Conservation (phyloP, 2,329 filamentous ascomycete genomes). For the Metarhizium guizhouense region DNA sequence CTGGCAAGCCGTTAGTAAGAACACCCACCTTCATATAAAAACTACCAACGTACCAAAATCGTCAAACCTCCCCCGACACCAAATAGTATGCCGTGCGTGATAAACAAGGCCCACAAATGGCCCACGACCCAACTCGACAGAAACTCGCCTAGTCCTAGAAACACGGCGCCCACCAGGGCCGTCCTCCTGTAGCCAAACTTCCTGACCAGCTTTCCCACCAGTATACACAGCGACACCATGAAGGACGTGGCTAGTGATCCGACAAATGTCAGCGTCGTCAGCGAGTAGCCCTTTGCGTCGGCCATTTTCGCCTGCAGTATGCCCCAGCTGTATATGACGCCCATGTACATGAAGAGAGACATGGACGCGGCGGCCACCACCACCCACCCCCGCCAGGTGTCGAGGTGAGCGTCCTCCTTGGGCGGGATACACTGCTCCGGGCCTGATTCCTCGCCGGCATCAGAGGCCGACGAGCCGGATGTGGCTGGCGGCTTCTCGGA, state of each 20-base stretch:
- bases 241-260: conserved; percentile 19
- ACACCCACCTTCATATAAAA: no score
- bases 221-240: conserved; percentile 17
- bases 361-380: conserved; percentile 15
- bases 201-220: conserved; percentile 14
- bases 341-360: conserved; percentile 19
- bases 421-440: background rate
- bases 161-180: conserved; percentile 13
- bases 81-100: conserved; percentile 18
- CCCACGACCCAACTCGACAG: conserved; percentile 16
- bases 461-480: background rate
- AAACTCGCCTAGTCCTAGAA: conserved; percentile 18
- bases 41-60: conserved; percentile 12
- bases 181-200: conserved; percentile 14
- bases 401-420: conserved; percentile 5
- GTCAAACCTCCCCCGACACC: conserved; percentile 17
- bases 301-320: conserved; percentile 17
- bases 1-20: conserved; percentile 5
- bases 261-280: conserved; percentile 18
- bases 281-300: conserved; percentile 10
- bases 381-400: conserved; percentile 15
- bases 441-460: background rate
- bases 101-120: conserved; percentile 14
- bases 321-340: conserved; percentile 20
- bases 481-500: background rate